Conservation (phyloP, 495 filamentous ascomycete species). For the Neurospora intermedia region DNA sequence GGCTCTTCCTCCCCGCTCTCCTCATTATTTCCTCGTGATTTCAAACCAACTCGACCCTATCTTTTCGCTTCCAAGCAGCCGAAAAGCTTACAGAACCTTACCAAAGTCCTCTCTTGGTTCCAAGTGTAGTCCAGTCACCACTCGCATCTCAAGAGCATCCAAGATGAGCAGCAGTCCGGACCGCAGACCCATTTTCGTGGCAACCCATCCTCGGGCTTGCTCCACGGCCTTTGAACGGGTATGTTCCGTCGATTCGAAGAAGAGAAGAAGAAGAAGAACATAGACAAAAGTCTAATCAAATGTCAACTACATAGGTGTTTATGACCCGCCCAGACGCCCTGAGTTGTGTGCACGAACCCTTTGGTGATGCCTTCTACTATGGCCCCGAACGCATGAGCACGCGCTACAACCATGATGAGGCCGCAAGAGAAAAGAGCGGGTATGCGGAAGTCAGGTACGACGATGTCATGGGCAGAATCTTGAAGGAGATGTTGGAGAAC, state of each 20-base stretch:
- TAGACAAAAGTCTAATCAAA: background rate
- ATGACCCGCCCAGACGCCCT: slow-evolving; percentile 82
- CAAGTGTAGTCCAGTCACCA: background rate
- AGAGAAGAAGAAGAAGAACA: background rate
- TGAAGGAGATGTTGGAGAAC: slow-evolving; percentile 41
- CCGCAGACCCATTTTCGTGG: slow-evolving; percentile 74
- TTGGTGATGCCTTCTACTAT: slow-evolving; percentile 93
- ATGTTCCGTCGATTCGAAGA: slow-evolving; percentile 16
- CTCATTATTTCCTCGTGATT: background rate
- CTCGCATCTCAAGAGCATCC: background rate
- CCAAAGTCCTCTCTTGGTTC: background rate
- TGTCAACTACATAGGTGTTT: slow-evolving; percentile 54
- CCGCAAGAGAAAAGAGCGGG: slow-evolving; percentile 57
- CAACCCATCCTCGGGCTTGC: slow-evolving; percentile 86
- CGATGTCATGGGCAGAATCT: slow-evolving; percentile 61
- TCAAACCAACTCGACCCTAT: background rate
- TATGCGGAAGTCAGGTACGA: slow-evolving; percentile 67
- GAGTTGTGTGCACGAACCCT: slow-evolving; percentile 83
- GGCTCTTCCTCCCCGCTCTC: background rate
- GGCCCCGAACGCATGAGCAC: slow-evolving; percentile 75
- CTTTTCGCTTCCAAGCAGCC: background rate
- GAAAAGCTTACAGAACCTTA: background rate
- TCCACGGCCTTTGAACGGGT: slow-evolving; percentile 95
- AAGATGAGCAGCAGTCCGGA: background rate
- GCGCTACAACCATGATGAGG: slow-evolving; percentile 64